Percentiles rank a stretch among this genome's conserved stretches.
Conservation (phyloP, 192 early-diverging fungal genomes). For the Entomortierella beljakovae region DNA sequence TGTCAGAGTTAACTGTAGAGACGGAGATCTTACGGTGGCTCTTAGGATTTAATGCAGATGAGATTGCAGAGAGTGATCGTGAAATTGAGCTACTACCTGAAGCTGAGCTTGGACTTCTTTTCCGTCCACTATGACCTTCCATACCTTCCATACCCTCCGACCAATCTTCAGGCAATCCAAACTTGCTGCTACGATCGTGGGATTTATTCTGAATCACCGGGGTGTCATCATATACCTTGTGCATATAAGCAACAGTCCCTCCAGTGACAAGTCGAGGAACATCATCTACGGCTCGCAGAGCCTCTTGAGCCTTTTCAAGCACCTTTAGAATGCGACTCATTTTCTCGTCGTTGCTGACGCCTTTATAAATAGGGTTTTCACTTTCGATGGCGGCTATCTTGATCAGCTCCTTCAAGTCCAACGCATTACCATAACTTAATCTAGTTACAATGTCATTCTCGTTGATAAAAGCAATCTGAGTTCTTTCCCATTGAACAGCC, state of each 20-base stretch:
- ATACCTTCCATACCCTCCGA: background rate
- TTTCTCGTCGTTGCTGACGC: conserved; percentile 26
- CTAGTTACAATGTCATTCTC: conserved; percentile 57
- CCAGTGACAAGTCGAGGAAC: conserved; percentile 40
- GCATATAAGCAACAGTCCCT: conserved; percentile 51
- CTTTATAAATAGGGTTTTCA: conserved; percentile 41
- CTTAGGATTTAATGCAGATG: conserved; percentile 13
- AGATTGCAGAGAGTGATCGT: conserved; percentile 28
- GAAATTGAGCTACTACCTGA: conserved; percentile 4
- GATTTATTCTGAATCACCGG: conserved; percentile 41
- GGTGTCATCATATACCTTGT: conserved; percentile 52
- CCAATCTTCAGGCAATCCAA: conserved; percentile 31
- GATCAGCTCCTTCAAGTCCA: conserved; percentile 60
- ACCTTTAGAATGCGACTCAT: conserved; percentile 33
- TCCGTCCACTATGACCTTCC: background rate
- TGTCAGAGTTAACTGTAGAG: background rate
- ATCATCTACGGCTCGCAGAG: conserved; percentile 32
- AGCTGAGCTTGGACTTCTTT: background rate
- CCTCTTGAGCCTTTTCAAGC: conserved; percentile 38
- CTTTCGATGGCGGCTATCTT: conserved; percentile 55
- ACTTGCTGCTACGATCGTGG: conserved; percentile 16
- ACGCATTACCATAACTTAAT: conserved; percentile 53
- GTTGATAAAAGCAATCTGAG: conserved; percentile 55
- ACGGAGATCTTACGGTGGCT: background rate
- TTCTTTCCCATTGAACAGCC: conserved; percentile 40